A percentile compares a stretch with the other conserved stretches of the same genome.
phyloP scores from a whole-genome alignment of 257 asterid genomes.

The Rubia yunnanensis region DNA sequence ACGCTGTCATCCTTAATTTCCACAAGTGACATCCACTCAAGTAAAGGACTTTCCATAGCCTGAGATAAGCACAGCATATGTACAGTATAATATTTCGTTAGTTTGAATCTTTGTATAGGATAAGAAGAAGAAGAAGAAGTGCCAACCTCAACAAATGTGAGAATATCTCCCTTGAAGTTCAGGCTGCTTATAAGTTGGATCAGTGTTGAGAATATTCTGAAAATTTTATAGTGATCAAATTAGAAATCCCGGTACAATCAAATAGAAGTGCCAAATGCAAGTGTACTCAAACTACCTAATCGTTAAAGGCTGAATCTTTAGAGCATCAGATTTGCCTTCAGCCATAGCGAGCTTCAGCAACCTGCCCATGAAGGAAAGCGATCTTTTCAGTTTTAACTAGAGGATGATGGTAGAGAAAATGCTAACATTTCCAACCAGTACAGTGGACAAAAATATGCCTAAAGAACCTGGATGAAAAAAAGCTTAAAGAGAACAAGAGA shows the following conservation, averaged over 20 bases:
- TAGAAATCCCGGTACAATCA: not conserved
- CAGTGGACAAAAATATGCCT: not conserved
- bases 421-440: not conserved
- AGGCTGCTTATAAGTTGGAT: slow-evolving; percentile 42
- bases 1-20: slow-evolving; percentile 33
- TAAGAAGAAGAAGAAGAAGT: slow-evolving; percentile 1
- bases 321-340: slow-evolving; percentile 21
- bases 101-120: not conserved
- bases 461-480: not conserved
- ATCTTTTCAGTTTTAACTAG: slow-evolving; percentile 13
- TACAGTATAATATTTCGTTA: not conserved
- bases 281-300: slow-evolving; percentile 33
- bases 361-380: slow-evolving; percentile 26
- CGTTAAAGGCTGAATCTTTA: slow-evolving; percentile 23
- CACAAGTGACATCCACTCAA: slow-evolving; percentile 50
- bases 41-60: slow-evolving; percentile 35
- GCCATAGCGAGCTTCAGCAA: slow-evolving; percentile 41
- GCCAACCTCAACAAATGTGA: slow-evolving; percentile 45
- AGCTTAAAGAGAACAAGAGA: not conserved
- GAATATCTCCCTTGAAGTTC: slow-evolving; percentile 40
- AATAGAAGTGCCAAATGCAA: not conserved
- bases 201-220: slow-evolving; percentile 52
- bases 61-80: not conserved
- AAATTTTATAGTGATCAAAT: slow-evolving; percentile 15
- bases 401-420: not conserved